These are phyloP conservation scores for Rosa hybrid DNA, from an alignment of 331 rosid genomes.

Conservation along the genomic window DNA sequence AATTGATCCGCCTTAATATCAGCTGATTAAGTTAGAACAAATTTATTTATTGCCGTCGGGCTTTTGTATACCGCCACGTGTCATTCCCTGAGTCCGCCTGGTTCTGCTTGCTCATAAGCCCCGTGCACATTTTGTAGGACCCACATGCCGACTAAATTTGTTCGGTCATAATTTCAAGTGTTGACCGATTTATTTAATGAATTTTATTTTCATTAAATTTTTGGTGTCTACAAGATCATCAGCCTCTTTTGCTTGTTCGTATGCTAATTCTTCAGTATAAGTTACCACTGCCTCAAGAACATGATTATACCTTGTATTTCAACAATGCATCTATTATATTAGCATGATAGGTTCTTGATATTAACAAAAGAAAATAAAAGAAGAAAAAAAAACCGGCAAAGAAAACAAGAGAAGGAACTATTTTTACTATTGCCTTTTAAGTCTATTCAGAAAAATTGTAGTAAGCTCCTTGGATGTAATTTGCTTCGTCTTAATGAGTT, in stretches of 20 bases:
- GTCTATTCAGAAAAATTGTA: conserved; percentile 63
- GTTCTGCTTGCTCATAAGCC: too few species aligned
- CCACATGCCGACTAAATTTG: too few species aligned
- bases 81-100: too few species aligned
- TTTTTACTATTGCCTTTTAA: conserved; percentile 49
- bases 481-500: conserved; percentile 68
- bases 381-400: background rate
- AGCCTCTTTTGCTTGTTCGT: conserved; percentile 73
- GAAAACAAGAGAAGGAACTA: background rate
- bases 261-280: conserved; percentile 72
- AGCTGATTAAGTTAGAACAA: too few species aligned
- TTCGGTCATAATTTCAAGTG: too few species aligned
- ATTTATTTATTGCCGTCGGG: too few species aligned
- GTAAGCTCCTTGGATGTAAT: conserved; percentile 76
- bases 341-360: background rate
- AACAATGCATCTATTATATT: conserved; percentile 6
- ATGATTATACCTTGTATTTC: conserved; percentile 51
- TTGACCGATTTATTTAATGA: too few species aligned
- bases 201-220: too few species aligned
- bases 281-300: conserved; percentile 70
- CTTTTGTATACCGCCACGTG: too few species aligned
- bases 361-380: background rate
- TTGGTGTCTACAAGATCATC: conserved; percentile 24
- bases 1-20: too few species aligned
- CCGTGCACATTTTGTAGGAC: too few species aligned